These are phyloP conservation scores for Hyaloraphidium curvatum DNA, from an alignment of 192 early-diverging fungal genomes.

Conservation along the genomic window DNA sequence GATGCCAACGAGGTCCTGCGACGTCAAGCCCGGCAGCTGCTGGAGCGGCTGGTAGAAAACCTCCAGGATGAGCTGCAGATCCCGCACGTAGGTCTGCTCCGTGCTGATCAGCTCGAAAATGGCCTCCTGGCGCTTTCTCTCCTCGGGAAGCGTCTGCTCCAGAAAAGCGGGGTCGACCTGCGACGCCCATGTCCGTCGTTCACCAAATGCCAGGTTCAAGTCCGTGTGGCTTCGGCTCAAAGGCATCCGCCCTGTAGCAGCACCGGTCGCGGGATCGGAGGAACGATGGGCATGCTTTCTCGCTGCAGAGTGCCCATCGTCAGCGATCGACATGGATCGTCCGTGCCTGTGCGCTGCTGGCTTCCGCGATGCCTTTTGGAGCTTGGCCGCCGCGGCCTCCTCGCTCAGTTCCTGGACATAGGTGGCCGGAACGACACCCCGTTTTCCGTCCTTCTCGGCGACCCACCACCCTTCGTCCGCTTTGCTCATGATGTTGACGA, in stretches of 20 bases:
- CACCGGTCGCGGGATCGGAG: not conserved
- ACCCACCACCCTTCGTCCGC: constrained; percentile 19
- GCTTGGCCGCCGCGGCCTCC: not conserved
- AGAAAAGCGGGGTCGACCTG: constrained; percentile 22
- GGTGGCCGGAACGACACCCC: constrained; percentile 26
- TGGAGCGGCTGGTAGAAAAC: constrained; percentile 36
- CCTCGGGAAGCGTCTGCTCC: constrained; percentile 28
- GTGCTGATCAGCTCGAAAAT: constrained; percentile 63
- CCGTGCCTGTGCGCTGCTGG: not conserved
- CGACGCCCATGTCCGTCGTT: constrained; percentile 20
- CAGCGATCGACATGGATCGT: not conserved
- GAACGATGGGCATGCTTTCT: not conserved
- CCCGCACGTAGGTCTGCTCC: constrained; percentile 49
- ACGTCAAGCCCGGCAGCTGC: constrained; percentile 27
- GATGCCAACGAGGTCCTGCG: constrained; percentile 16
- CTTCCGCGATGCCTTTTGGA: not conserved
- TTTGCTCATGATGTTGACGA: constrained; percentile 20
- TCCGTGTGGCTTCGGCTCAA: not conserved
- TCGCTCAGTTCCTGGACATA: constrained; percentile 15
- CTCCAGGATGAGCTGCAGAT: constrained; percentile 52
- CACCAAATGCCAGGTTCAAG: not conserved
- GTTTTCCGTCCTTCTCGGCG: constrained; percentile 4
- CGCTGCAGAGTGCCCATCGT: not conserved
- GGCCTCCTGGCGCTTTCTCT: constrained; percentile 58
- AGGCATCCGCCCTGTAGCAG: not conserved